Percentiles rank a stretch among this genome's conserved stretches.
These are phyloP conservation scores for Alternaria rosae DNA, from an alignment of 2,329 filamentous ascomycete genomes.

Conservation along the genomic window DNA sequence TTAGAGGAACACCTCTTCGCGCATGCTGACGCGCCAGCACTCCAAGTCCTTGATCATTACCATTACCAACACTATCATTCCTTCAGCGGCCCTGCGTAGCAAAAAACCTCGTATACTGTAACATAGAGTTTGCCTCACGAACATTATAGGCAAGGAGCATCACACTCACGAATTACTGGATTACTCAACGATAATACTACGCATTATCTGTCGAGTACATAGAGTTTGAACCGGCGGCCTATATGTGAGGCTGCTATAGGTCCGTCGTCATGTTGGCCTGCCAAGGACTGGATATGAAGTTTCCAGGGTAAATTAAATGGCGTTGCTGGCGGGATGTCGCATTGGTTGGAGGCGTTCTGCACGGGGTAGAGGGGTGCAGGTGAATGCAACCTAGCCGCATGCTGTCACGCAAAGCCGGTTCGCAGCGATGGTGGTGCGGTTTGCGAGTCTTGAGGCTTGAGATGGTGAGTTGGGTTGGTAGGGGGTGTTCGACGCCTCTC, in stretches of 20 bases:
- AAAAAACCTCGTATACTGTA: neutral
- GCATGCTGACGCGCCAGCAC: constrained; percentile 14
- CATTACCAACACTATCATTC: constrained; percentile 19
- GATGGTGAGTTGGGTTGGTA: neutral
- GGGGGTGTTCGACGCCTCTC: neutral
- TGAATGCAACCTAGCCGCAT: constrained; percentile 18
- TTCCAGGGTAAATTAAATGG: constrained; percentile 25
- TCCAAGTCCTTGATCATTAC: constrained; percentile 15
- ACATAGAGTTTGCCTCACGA: constrained; percentile 12
- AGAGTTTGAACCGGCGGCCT: constrained; percentile 21
- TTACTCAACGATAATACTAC: constrained; percentile 12
- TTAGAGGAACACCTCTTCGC: constrained; percentile 4
- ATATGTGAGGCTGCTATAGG: constrained; percentile 43
- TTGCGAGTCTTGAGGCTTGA: neutral
- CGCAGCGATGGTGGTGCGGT: constrained; percentile 12
- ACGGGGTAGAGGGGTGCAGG: constrained; percentile 12
- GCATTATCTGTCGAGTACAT: constrained; percentile 25
- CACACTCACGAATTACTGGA: constrained; percentile 18
- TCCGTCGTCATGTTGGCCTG: constrained; percentile 12
- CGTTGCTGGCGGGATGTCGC: neutral
- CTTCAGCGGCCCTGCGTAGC: neutral
- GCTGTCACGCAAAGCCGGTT: constrained; percentile 7
- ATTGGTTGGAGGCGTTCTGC: constrained; percentile 14
- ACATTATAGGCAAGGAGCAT: constrained; percentile 25
- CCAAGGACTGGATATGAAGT: constrained; percentile 25